phyloP scores from a whole-genome alignment of 2,329 filamentous ascomycete genomes.

The Colletotrichum endophyticum region DNA sequence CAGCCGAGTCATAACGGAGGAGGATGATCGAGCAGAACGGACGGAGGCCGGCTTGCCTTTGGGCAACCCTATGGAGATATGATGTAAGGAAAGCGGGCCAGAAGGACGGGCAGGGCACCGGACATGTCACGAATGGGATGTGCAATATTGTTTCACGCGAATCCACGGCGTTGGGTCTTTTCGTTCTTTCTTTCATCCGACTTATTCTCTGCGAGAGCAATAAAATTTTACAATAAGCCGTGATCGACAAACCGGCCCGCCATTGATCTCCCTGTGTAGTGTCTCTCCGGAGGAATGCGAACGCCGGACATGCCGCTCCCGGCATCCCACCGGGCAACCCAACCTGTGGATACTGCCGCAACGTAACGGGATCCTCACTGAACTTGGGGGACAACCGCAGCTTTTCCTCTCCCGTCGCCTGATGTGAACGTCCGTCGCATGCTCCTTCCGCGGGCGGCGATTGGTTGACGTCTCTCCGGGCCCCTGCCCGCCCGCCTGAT shows the following conservation, averaged over 20 bases:
- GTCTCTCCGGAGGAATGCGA: not conserved
- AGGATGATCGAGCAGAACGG: no score
- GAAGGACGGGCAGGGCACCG: not conserved
- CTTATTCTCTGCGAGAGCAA: not conserved
- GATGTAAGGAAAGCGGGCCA: constrained; percentile 16
- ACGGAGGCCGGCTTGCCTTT: not conserved
- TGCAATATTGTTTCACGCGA: not conserved
- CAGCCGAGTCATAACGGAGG: not conserved
- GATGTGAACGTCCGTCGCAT: not conserved
- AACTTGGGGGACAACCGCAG: not conserved
- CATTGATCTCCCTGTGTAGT: not conserved
- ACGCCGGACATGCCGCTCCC: not conserved
- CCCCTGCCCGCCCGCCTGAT: not conserved
- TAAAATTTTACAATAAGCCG: not conserved
- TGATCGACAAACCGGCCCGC: not conserved
- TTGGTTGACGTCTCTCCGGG: not conserved
- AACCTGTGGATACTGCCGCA: not conserved
- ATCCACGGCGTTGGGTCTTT: constrained; percentile 13
- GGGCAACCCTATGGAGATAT: not conserved
- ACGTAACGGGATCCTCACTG: not conserved
- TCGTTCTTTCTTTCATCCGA: not conserved
- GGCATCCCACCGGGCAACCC: not conserved
- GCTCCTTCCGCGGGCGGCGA: not conserved
- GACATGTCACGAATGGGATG: constrained; percentile 13
- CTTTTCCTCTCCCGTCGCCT: not conserved